These are phyloP conservation scores for Paracamarosporium sp. DNA, from an alignment of 2,329 filamentous ascomycete genomes.

Conservation along the genomic window DNA sequence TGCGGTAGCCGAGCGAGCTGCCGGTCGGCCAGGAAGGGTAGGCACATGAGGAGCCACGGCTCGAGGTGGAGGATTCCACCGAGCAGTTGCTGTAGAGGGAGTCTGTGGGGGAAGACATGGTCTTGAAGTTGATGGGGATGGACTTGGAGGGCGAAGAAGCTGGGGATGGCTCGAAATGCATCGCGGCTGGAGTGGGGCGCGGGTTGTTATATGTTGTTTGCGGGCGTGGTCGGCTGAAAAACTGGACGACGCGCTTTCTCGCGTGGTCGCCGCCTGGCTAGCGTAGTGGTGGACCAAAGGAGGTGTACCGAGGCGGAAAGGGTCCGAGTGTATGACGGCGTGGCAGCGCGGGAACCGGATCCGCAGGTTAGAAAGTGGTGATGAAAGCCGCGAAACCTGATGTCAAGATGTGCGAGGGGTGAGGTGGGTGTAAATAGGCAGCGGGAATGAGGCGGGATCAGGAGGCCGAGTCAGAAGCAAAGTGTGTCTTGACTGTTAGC, in stretches of 20 bases:
- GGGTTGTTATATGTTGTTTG: conserved; percentile 32
- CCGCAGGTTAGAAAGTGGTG: conserved; percentile 23
- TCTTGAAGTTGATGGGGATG: conserved; percentile 45
- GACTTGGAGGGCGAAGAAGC: conserved; percentile 47
- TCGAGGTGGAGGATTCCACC: conserved; percentile 29
- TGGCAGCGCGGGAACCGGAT: conserved; percentile 13
- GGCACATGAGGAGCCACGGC: conserved; percentile 45
- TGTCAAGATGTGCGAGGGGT: conserved; percentile 16
- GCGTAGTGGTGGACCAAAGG: conserved; percentile 19
- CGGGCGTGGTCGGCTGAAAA: conserved; percentile 23
- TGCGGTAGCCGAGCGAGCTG: conserved; percentile 44
- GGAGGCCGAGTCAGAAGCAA: conserved; percentile 45
- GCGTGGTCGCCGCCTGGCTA: conserved; percentile 21
- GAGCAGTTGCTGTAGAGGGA: conserved; percentile 47
- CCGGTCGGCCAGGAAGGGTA: conserved; percentile 50
- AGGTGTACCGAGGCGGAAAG: conserved; percentile 37
- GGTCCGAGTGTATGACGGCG: conserved; percentile 35
- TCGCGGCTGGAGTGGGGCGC: conserved; percentile 25
- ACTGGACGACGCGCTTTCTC: conserved; percentile 8
- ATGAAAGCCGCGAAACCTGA: conserved; percentile 22
- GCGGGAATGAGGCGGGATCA: conserved; percentile 25
- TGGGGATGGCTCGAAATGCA: conserved; percentile 47
- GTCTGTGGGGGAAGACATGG: conserved; percentile 43
- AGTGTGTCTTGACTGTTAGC: conserved; percentile 38
- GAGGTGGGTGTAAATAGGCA: conserved; percentile 5